Base-by-base conservation (phyloP, 805 yeast genomes). In the Candida ulmi region DNA sequence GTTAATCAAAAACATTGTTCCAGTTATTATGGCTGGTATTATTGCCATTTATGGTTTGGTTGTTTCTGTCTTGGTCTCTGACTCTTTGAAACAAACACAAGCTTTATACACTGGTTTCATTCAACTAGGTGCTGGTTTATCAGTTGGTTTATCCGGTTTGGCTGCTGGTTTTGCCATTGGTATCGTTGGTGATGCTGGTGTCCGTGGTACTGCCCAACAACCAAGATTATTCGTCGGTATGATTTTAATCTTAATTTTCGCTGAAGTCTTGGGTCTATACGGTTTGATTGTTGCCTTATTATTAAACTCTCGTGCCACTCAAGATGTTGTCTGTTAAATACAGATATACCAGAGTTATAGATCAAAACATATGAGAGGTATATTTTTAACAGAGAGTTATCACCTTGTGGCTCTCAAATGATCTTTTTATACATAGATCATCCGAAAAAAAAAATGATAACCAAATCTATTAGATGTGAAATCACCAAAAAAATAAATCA, bases 81-180 rank as follows among this genome's bases (percentile, higher is more conserved):
- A 86, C 57, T 80, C 91, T 38, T 77, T 91, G 58, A 80, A 79
- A 59, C 97, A 90, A 69, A 74, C 78, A 56, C 96, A 90, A 70
- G 95, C 98, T 42, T 73, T 91, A 51, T 91, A 86, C 74, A 88
- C 96, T 46, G 98, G 98, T 52, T 91, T 91, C 76, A 88, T 91
- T 68, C 99, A 91, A 73, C 75, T 91, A 59, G 98, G 96, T 69
- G 96, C 97, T 43, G 99, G 99, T 66, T 76, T 91, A 57, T 85
- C 96, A 37, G 99, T 91, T 52, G 99, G 99, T 61, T 76, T 91
- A 55, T 83, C 96, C 47, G 96, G 98, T 65, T 76, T 91, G 62
- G 97, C 98, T 61, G 96, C 97, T 50, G 99, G 99, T 55, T 91
- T 88, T 61, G 97, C 99, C 65, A 91, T 91, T 71, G 99, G 99